These are phyloP conservation scores for Gossypium mustelinum DNA, from an alignment of 345 rosid genomes.

Conservation along the genomic window DNA sequence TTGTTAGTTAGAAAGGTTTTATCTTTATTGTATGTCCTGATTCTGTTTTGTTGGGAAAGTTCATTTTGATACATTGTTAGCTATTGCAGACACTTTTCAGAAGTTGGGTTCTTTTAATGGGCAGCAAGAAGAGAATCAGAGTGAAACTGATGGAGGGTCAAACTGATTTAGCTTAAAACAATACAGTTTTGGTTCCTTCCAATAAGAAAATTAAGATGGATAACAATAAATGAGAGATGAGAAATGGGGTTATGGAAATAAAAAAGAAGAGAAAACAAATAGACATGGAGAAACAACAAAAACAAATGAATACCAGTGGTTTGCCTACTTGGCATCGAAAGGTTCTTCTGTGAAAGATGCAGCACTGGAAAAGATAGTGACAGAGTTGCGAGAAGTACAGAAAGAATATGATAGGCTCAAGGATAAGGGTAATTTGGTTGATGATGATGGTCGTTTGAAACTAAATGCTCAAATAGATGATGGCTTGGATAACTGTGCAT, in stretches of 20 bases:
- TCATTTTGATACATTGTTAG: slow-evolving; percentile 1
- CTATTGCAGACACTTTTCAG: not conserved
- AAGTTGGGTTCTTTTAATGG: slow-evolving; percentile 34
- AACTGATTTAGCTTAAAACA: slow-evolving; percentile 13
- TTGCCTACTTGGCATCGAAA: slow-evolving; percentile 58
- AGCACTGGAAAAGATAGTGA: slow-evolving; percentile 57
- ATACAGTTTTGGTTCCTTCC: slow-evolving; percentile 17
- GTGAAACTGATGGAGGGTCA: slow-evolving; percentile 27
- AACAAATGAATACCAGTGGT: slow-evolving; percentile 8
- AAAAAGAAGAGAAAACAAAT: slow-evolving; percentile 67
- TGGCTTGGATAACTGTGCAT: slow-evolving; percentile 76
- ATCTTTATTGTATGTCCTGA: not conserved
- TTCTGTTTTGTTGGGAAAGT: not conserved
- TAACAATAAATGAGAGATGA: slow-evolving; percentile 16
- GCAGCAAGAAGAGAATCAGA: slow-evolving; percentile 50
- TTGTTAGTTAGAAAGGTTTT: not conserved
- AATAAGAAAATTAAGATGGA: slow-evolving; percentile 47
- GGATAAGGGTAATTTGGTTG: slow-evolving; percentile 37
- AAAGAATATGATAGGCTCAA: slow-evolving; percentile 48
- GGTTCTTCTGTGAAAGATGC: slow-evolving; percentile 52
- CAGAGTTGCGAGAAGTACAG: slow-evolving; percentile 64
- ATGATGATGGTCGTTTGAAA: slow-evolving; percentile 37
- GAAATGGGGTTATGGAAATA: slow-evolving; percentile 58
- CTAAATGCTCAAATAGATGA: slow-evolving; percentile 81
- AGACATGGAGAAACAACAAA: slow-evolving; percentile 57